Evolutionary conservation across 177 flowering plant species (phyloP).

Genomic region (Vitis hybrid): DNA sequence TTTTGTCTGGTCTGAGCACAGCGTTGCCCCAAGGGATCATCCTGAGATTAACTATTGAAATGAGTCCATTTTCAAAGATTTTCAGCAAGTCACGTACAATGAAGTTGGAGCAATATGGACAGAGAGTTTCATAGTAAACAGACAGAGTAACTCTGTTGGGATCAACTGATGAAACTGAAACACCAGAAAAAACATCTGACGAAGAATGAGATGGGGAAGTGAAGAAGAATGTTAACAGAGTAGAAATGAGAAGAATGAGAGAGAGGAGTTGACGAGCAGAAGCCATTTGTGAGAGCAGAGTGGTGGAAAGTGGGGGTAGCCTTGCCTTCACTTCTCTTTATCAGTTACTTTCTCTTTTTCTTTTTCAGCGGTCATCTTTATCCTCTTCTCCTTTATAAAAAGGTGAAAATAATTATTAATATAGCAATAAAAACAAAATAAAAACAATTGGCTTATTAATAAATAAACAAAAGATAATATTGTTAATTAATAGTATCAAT

Average conservation of each 20-base stretch:
- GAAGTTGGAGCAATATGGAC: conserved; percentile 55
- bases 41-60: conserved; percentile 44
- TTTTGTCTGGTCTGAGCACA: conserved; percentile 20
- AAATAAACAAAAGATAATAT: no score
- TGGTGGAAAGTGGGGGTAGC: neutral
- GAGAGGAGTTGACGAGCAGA: neutral
- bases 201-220: neutral
- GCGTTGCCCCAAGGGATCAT: conserved; percentile 63
- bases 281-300: neutral
- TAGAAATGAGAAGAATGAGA: no score
- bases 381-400: no score
- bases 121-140: conserved; percentile 53
- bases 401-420: no score
- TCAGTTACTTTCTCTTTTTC: no score
- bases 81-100: conserved; percentile 38
- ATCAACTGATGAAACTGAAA: neutral
- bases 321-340: no score
- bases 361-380: no score
- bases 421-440: no score
- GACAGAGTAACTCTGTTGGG: conserved; percentile 30
- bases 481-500: no score
- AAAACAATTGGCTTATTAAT: no score
- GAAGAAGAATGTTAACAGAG: neutral
- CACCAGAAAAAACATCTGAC: neutral
- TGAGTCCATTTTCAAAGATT: conserved; percentile 39